phyloP scores from a whole-genome alignment of 352 stramenopile species.

The Elongisporangium undulatum region DNA sequence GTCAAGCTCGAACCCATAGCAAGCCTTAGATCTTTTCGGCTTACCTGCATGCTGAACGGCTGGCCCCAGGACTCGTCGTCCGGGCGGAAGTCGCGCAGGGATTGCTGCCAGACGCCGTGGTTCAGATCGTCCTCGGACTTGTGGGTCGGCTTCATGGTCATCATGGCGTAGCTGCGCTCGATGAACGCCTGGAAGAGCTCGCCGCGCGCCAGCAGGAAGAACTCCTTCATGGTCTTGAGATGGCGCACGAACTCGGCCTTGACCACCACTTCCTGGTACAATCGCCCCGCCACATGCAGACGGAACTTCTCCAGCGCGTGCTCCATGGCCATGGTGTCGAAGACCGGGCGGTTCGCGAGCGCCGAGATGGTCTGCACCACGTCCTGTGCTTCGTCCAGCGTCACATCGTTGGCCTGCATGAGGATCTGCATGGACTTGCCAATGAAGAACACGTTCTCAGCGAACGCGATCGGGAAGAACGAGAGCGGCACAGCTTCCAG shows the following conservation, averaged over 20 bases:
- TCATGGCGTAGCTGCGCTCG: slow-evolving; percentile 51
- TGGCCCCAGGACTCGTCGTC: slow-evolving; percentile 32
- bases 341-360: slow-evolving; percentile 27
- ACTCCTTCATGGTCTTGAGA: slow-evolving; percentile 51
- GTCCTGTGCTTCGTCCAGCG: slow-evolving; percentile 39
- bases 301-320: slow-evolving; percentile 58
- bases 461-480: slow-evolving; percentile 54
- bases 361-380: slow-evolving; percentile 31
- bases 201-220: slow-evolving; percentile 61
- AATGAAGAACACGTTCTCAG: slow-evolving; percentile 67
- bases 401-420: slow-evolving; percentile 37
- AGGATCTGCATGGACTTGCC: slow-evolving; percentile 62
- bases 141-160: slow-evolving; percentile 37
- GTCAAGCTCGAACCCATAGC: background rate
- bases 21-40: background rate
- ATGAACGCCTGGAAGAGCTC: slow-evolving; percentile 76
- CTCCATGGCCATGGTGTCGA: slow-evolving; percentile 47
- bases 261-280: slow-evolving; percentile 68
- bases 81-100: slow-evolving; percentile 43
- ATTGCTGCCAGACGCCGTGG: slow-evolving; percentile 46
- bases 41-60: slow-evolving; percentile 42
- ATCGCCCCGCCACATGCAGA: slow-evolving; percentile 33
- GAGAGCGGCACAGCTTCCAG: slow-evolving; percentile 51
- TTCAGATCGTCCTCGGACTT: slow-evolving; percentile 69
- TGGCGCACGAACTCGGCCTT: slow-evolving; percentile 59